phyloP scores from a whole-genome alignment of 108 stramenopile genomes.

The Discostella pseudostelligera region DNA sequence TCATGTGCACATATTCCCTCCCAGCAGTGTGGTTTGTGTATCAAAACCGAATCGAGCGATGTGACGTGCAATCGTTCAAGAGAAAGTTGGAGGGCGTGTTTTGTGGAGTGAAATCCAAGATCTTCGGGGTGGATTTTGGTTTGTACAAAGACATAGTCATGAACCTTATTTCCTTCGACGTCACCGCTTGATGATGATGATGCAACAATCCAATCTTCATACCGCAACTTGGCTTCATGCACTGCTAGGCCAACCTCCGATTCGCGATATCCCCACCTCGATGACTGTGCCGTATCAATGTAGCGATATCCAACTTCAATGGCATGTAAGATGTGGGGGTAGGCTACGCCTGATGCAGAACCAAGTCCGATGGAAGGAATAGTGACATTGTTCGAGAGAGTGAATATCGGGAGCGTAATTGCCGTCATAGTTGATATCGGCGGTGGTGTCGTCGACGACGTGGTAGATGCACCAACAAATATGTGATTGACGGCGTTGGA shows the following conservation, averaged over 20 bases:
- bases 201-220: conserved; percentile 20
- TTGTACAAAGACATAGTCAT: conserved; percentile 51
- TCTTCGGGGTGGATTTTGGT: conserved; percentile 67
- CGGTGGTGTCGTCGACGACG: neutral
- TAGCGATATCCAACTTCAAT: conserved; percentile 50
- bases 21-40: conserved; percentile 66
- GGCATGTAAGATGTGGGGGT: conserved; percentile 36
- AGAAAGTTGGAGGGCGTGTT: conserved; percentile 32
- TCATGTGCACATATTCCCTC: conserved; percentile 40
- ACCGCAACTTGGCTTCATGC: conserved; percentile 16
- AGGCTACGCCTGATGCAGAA: conserved; percentile 50
- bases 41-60: conserved; percentile 52
- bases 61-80: conserved; percentile 26
- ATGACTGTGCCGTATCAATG: conserved; percentile 56
- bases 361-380: conserved; percentile 56
- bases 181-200: neutral
- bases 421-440: neutral
- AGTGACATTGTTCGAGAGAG: conserved; percentile 44
- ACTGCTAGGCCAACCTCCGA: conserved; percentile 54
- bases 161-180: conserved; percentile 11
- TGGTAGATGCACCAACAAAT: neutral
- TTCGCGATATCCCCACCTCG: conserved; percentile 58
- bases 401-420: conserved; percentile 37
- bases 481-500: neutral
- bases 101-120: conserved; percentile 51